Percentiles rank a stretch among this genome's conserved stretches.
Conservation (phyloP, 768 basidiomycete genomes). For the Collybia sordida region DNA sequence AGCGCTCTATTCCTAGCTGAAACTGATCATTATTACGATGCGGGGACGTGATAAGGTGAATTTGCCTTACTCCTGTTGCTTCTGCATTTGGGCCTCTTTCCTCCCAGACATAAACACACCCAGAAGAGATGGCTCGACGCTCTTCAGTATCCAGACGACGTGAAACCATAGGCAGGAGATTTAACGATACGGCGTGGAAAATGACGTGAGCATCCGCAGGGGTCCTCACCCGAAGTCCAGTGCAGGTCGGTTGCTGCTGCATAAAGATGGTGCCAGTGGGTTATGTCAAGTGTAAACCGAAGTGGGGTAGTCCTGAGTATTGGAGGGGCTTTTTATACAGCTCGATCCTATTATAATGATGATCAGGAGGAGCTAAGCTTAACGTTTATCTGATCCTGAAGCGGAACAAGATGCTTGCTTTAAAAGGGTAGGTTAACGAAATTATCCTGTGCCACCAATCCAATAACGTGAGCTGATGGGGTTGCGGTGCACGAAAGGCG, state of each 20-base stretch:
- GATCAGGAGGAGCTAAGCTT: conserved; percentile 25
- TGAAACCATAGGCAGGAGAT: conserved; percentile 62
- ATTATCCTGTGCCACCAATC: conserved; percentile 9
- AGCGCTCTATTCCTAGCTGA: conserved; percentile 75
- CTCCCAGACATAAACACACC: conserved; percentile 83
- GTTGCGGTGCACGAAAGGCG: conserved; percentile 17
- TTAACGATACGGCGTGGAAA: conserved; percentile 67
- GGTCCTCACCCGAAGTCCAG: conserved; percentile 59
- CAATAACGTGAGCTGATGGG: conserved; percentile 10
- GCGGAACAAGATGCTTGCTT: conserved; percentile 8
- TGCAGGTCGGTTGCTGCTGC: conserved; percentile 73
- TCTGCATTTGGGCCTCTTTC: conserved; percentile 71
- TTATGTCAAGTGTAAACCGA: conserved; percentile 8
- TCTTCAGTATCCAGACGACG: conserved; percentile 78
- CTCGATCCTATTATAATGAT: conserved; percentile 17
- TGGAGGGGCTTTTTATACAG: conserved; percentile 15
- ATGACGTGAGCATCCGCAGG: conserved; percentile 70
- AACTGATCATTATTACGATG: conserved; percentile 12
- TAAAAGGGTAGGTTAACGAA: conserved; percentile 11
- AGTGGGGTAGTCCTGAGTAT: conserved; percentile 3
- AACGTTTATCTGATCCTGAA: conserved; percentile 19
- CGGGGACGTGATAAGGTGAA: conserved; percentile 3
- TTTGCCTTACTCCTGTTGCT: conserved; percentile 55
- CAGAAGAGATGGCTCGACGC: conserved; percentile 65
- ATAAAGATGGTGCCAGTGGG: conserved; percentile 2